Conservation (phyloP, 1,284 basidiomycete genomes). For the Neolentinus lepideus region DNA sequence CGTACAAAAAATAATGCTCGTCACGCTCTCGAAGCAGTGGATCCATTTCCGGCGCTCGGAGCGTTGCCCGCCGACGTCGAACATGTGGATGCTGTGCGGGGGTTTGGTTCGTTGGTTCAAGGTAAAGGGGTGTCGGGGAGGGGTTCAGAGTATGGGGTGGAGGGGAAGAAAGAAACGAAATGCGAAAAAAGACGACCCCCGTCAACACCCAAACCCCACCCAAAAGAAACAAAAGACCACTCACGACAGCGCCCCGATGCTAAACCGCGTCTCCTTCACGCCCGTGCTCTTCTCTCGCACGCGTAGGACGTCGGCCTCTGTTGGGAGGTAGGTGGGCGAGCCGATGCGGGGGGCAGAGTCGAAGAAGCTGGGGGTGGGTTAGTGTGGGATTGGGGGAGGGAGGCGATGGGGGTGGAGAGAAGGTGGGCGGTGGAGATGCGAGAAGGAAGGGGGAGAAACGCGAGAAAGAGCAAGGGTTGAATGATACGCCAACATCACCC, state of each 20-base stretch:
- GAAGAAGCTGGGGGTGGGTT: slow-evolving; percentile 67
- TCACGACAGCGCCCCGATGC: slow-evolving; percentile 36
- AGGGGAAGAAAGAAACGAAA: not conserved
- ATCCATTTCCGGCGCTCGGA: slow-evolving; percentile 96
- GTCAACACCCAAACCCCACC: slow-evolving; percentile 19
- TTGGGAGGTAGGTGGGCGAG: slow-evolving; percentile 39
- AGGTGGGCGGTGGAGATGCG: too few relatives aligned
- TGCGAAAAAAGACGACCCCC: not conserved
- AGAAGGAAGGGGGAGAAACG: too few relatives aligned
- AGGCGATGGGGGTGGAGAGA: too few relatives aligned
- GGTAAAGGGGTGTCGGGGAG: not conserved
- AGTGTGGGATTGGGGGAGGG: too few relatives aligned
- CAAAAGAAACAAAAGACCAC: not conserved
- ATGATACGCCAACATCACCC: too few relatives aligned
- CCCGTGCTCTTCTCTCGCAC: slow-evolving; percentile 91
- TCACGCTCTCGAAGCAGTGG: slow-evolving; percentile 91
- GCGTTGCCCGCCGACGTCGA: slow-evolving; percentile 90
- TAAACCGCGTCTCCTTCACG: slow-evolving; percentile 85
- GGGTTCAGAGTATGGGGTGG: not conserved
- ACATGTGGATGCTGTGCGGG: slow-evolving; percentile 88
- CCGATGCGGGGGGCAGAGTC: slow-evolving; percentile 58
- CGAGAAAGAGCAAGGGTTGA: too few relatives aligned
- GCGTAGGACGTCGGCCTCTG: slow-evolving; percentile 80
- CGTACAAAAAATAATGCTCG: slow-evolving; percentile 93
- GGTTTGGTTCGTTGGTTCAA: too few relatives aligned